Evolutionary conservation across 2,329 filamentous ascomycete genomes (phyloP).

Genomic region (Fusarium praegraminearum): DNA sequence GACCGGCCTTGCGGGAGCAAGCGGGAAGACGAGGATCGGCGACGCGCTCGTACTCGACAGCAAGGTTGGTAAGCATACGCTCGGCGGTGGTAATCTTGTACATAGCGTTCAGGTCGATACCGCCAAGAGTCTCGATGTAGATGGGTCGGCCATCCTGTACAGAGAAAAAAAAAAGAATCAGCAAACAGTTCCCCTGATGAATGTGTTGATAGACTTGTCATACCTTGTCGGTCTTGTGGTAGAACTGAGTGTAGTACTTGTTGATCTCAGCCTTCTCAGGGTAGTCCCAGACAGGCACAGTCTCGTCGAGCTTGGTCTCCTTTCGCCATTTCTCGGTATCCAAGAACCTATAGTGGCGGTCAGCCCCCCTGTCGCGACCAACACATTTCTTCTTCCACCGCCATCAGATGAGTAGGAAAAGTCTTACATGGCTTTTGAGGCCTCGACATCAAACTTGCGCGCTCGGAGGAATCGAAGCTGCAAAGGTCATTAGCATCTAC

Average conservation of each 20-base stretch:
- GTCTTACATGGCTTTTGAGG: conserved; percentile 84
- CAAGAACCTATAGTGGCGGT: conserved; percentile 75
- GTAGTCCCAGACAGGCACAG: conserved; percentile 86
- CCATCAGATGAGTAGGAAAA: conserved; percentile 14
- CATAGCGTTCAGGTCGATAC: conserved; percentile 90
- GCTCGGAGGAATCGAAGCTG: conserved; percentile 91
- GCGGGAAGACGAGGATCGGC: conserved; percentile 93
- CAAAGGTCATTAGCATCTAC: conserved; percentile 18
- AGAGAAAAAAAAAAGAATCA: conserved; percentile 28
- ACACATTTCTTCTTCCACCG: conserved; percentile 36
- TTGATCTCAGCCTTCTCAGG: conserved; percentile 85
- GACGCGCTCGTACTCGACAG: conserved; percentile 97
- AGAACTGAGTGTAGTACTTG: conserved; percentile 97
- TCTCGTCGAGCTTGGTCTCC: conserved; percentile 84
- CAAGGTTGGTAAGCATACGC: conserved; percentile 96
- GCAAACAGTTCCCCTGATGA: conserved; percentile 14
- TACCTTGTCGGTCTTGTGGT: conserved; percentile 95
- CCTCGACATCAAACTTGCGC: conserved; percentile 90
- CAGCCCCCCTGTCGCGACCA: conserved; percentile 40
- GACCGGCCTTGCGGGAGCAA: conserved; percentile 90
- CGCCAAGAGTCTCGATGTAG: conserved; percentile 96
- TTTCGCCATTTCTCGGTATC: conserved; percentile 93
- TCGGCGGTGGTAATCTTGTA: conserved; percentile 92
- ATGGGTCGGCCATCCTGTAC: conserved; percentile 90
- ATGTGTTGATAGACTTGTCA: conserved; percentile 17